Percentiles rank a stretch among this genome's conserved stretches.
phyloP scores from a whole-genome alignment of 2,329 filamentous ascomycete species.

The Aspergillus nomiae region DNA sequence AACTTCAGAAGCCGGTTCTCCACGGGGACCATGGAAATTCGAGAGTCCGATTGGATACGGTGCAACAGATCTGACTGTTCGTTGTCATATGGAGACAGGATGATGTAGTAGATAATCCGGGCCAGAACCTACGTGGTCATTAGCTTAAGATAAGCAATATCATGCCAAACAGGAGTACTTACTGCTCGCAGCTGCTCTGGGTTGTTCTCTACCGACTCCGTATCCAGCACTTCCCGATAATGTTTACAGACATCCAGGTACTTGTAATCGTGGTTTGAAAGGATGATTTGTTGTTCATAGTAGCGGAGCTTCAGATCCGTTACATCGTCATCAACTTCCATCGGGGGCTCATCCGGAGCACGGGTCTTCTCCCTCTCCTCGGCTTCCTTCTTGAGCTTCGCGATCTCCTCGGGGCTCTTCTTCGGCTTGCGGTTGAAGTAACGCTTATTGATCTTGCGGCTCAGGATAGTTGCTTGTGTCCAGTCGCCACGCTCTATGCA shows the following conservation, averaged over 20 bases:
- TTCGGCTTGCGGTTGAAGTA: constrained; percentile 89
- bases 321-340: constrained; percentile 81
- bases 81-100: constrained; percentile 95
- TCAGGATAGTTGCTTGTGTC: constrained; percentile 91
- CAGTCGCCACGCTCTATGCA: constrained; percentile 96
- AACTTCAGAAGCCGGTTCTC: constrained; percentile 88
- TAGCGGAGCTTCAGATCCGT: constrained; percentile 94
- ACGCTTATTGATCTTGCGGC: constrained; percentile 93
- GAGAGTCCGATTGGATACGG: constrained; percentile 81
- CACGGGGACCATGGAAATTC: constrained; percentile 73
- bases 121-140: constrained; percentile 71
- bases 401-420: constrained; percentile 84
- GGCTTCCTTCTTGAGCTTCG: constrained; percentile 85
- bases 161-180: constrained; percentile 41
- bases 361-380: constrained; percentile 75
- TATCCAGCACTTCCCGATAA: constrained; percentile 95
- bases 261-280: constrained; percentile 96
- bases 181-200: constrained; percentile 81
- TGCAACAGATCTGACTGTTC: constrained; percentile 97
- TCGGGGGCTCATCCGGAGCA: constrained; percentile 73
- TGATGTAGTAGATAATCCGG: constrained; percentile 95
- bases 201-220: constrained; percentile 91
- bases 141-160: constrained; percentile 13
- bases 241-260: constrained; percentile 98
- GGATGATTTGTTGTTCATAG: constrained; percentile 94